Conservation (phyloP, 108 stramenopile genomes). For the Nitzschia sp. region DNA sequence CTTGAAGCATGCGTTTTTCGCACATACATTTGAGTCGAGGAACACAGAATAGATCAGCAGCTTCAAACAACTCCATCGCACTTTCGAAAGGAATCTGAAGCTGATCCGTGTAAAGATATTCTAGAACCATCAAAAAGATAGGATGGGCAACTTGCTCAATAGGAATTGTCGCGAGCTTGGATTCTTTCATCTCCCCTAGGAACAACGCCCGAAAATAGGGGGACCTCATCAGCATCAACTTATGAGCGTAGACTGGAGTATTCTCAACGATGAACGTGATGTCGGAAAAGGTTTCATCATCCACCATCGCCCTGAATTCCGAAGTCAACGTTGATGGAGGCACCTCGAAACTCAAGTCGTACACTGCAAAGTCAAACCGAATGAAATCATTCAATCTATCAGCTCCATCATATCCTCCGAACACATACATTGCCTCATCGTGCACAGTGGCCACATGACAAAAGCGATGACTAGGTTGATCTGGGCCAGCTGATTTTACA, state of each 20-base stretch:
- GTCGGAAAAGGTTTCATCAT: slow-evolving; percentile 82
- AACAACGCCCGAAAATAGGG: slow-evolving; percentile 92
- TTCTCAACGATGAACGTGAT: slow-evolving; percentile 93
- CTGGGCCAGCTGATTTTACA: slow-evolving; percentile 19
- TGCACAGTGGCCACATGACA: slow-evolving; percentile 89
- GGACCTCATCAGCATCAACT: slow-evolving; percentile 90
- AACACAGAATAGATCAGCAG: slow-evolving; percentile 95
- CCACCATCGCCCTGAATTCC: slow-evolving; percentile 85
- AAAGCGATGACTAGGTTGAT: slow-evolving; percentile 74
- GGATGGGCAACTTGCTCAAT: slow-evolving; percentile 67
- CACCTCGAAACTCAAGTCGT: slow-evolving; percentile 62
- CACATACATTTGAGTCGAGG: slow-evolving; percentile 94
- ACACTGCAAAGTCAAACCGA: slow-evolving; percentile 65
- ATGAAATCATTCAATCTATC: slow-evolving; percentile 93
- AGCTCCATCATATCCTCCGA: slow-evolving; percentile 95
- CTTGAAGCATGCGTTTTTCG: slow-evolving; percentile 88
- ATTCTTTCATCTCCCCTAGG: slow-evolving; percentile 87
- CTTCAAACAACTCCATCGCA: slow-evolving; percentile 97
- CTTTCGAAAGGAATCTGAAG: slow-evolving; percentile 76
- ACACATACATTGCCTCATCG: slow-evolving; percentile 72
- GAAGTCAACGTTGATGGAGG: slow-evolving; percentile 78
- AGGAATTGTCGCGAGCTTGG: slow-evolving; percentile 56
- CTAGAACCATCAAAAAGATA: slow-evolving; percentile 86
- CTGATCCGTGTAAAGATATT: slow-evolving; percentile 95
- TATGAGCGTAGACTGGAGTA: slow-evolving; percentile 85